These are phyloP conservation scores for Nicotiana rustica DNA, from an alignment of 305 asterid species.

Conservation along the genomic window DNA sequence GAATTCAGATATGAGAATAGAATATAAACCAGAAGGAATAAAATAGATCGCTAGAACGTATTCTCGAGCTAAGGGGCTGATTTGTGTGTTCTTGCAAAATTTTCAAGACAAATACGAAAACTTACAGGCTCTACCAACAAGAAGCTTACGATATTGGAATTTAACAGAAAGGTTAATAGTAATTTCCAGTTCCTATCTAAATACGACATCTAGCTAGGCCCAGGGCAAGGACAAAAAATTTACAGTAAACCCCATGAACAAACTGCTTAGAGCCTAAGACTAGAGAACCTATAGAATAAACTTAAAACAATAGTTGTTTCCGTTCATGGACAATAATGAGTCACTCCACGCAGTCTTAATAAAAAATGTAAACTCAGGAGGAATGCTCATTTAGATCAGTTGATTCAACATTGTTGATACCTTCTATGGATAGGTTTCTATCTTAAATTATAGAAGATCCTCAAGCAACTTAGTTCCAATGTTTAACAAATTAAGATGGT, in stretches of 20 bases:
- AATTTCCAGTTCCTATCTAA: conserved; percentile 29
- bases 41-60: conserved; percentile 23
- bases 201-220: conserved; percentile 8
- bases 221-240: not conserved
- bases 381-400: conserved; percentile 19
- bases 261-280: conserved; percentile 20
- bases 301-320: not conserved
- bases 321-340: conserved; percentile 20
- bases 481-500: conserved; percentile 13
- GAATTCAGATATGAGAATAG: conserved; percentile 39
- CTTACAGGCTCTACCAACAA: conserved; percentile 5
- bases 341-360: conserved; percentile 22
- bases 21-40: conserved; percentile 36
- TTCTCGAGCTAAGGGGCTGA: not conserved
- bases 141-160: not conserved
- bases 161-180: not conserved
- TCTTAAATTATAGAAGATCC: conserved; percentile 27
- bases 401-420: not conserved
- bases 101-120: not conserved
- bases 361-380: not conserved
- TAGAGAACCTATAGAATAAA: conserved; percentile 17
- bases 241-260: conserved; percentile 21
- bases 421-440: conserved; percentile 15
- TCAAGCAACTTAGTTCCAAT: conserved; percentile 11
- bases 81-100: conserved; percentile 13